Base-by-base conservation (phyloP, 169 alveolate species). In the Eimeria maxima region DNA sequence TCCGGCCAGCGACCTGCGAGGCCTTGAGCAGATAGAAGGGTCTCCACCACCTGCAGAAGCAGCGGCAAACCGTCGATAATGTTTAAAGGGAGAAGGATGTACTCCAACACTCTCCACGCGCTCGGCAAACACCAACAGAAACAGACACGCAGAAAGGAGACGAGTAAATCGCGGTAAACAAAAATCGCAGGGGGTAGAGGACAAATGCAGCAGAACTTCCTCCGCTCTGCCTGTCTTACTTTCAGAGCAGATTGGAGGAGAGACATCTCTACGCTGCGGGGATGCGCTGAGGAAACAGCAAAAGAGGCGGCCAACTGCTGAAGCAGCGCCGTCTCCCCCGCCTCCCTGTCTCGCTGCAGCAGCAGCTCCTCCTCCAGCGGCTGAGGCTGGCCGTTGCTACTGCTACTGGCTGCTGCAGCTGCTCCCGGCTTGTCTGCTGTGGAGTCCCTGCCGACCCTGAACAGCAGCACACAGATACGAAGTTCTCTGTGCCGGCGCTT, bases 261-360 rank as follows among this genome's bases (percentile, higher is more conserved):
- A 24, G 90, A 53, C 67, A 81, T 81, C 55, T 81, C 90, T 27
- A 6, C 71, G 71, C 90, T 81, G 71, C 90, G 90, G 47, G 45
- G 73, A 22, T 45, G 44, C 11, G 47, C 90, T 24, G 90, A 47
- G n/a, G 90, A 81, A 42, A 81, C 90, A 24, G 53, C 90, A 14
- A 81, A 81, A n/a, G 50, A 10, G 47, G 71, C 90, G 3, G 90
- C 90, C 57, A 60, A 60, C 80, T 86, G 93, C 80, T 86, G 93
- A 63, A 63, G 93, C 93, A 60, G 44, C 63, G 8, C 4, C 57
- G 63, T 33, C 55, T 57, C 94, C 81, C 83, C 81, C 22, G 63
- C 69, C 67, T 87, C 76, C 83, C 71, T 74, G 63, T 60, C 53
- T 45, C 42, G 94, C 83, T 18, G 80, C 63, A 38, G 94, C 81